phyloP scores from a whole-genome alignment of 306 rosid species.

The Vigna radiata region DNA sequence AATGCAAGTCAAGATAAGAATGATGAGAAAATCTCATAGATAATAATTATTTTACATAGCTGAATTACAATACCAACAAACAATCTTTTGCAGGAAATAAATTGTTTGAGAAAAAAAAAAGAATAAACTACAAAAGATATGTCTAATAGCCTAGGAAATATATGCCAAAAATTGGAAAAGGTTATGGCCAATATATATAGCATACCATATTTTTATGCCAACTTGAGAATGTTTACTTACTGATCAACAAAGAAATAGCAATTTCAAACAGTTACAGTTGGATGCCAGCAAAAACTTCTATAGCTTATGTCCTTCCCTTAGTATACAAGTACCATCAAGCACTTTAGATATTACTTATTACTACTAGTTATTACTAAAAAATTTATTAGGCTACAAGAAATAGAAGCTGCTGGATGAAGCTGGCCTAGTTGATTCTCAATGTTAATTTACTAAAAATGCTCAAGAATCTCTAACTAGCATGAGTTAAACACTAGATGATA shows the following conservation, averaged over 20 bases:
- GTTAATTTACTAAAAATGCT: constrained; percentile 4
- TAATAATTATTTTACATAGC: background rate
- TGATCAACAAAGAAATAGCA: constrained; percentile 3
- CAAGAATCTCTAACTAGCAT: background rate
- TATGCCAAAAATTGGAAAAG: background rate
- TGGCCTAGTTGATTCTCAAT: background rate
- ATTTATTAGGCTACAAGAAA: background rate
- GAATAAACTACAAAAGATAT: background rate
- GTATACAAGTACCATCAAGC: background rate
- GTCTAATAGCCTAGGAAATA: background rate
- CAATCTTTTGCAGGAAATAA: background rate
- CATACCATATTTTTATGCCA: constrained; percentile 11
- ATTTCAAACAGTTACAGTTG: background rate
- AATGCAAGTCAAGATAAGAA: constrained; percentile 16
- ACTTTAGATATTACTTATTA: background rate
- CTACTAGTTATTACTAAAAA: background rate
- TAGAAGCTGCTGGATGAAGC: background rate
- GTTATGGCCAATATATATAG: background rate
- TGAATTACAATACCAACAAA: background rate
- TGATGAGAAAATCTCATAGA: constrained; percentile 17
- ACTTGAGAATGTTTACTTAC: constrained; percentile 24
- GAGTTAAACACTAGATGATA: constrained; percentile 19
- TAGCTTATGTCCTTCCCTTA: background rate
- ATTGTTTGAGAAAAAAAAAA: background rate
- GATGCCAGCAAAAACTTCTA: background rate